Conservation (phyloP, 805 yeast genomes). For the Clavispora carvajalis region DNA sequence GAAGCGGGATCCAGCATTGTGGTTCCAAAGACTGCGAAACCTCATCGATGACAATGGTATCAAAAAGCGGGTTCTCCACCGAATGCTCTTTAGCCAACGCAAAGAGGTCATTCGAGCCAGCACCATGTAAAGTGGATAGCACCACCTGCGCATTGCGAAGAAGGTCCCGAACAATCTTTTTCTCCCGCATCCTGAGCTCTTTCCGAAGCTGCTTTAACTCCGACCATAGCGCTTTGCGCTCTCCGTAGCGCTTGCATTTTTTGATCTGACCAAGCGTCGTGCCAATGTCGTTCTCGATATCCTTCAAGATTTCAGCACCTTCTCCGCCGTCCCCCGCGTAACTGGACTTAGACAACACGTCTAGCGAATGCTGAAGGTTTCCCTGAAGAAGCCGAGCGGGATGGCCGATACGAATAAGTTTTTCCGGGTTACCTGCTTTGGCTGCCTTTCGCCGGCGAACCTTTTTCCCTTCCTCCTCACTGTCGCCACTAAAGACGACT, state of each 20-base stretch:
- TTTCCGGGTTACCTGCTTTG: conserved; percentile 20
- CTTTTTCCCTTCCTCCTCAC: conserved; percentile 7
- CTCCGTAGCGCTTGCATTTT: conserved; percentile 58
- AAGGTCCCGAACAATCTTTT: conserved; percentile 53
- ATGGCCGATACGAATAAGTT: conserved; percentile 83
- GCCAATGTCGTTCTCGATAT: conserved; percentile 67
- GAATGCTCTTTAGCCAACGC: conserved; percentile 36
- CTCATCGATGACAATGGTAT: conserved; percentile 86
- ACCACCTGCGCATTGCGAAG: conserved; percentile 63
- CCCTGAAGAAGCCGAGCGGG: conserved; percentile 75
- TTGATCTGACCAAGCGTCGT: conserved; percentile 50
- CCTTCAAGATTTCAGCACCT: conserved; percentile 48
- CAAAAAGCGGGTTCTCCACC: conserved; percentile 45
- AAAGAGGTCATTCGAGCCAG: conserved; percentile 68
- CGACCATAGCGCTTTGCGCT: conserved; percentile 60
- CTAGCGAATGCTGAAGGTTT: conserved; percentile 69
- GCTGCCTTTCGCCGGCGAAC: conserved; percentile 35
- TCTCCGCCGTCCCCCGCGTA: conserved; percentile 41
- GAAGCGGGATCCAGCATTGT: conserved; percentile 92
- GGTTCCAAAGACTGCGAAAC: conserved; percentile 93
- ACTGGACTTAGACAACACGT: conserved; percentile 55
- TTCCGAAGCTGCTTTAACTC: conserved; percentile 65
- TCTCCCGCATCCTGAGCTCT: conserved; percentile 66
- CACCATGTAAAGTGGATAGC: conserved; percentile 81
- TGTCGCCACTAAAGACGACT: conserved; percentile 19